Evolutionary conservation across 371 early-diverging fungal genomes (phyloP), one percentile per base, ranked within the genome.

Genomic region (Smittium culicis): DNA sequence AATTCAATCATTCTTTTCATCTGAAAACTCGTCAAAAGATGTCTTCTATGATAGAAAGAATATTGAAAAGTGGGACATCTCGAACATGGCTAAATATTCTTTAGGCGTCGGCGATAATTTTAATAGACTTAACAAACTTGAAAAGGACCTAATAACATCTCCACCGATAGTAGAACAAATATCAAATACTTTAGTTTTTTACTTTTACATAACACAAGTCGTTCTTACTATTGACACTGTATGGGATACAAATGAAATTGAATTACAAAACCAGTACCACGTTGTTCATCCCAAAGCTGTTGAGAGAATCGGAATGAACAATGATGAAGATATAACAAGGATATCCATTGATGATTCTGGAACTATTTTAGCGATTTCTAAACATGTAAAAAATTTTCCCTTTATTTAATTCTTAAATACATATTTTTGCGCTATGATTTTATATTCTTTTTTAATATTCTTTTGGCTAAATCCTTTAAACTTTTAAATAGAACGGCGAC

Each of bases 211-310:
- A 63, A 30, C 63, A n/a, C 31, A 63, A 33, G 63, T 63, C 24
- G 29, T 63, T n/a, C 63, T 63, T 14, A 63, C 63, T 32, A 33
- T 63, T 33, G 63, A 63, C n/a, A 63, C 63, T 31, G 33, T 63
- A 24, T n/a, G n/a, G n/a, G 60, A 59, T 16, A 25, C 5, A 27
- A 32, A 59, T 11, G n/a, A 59, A 14, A 33, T 17, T 31, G 14
- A 32, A n/a, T 2, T 34, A 5, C 11, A n/a, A n/a, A n/a, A 32
- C n/a, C n/a, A n/a, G 5, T 31, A 34, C n/a, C 63, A 63, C 2
- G 24, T n/a, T 2, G 24, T 63, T 5, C n/a, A n/a, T 63, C 24
- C 63, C 20, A 63, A 63, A 35, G 11, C 33, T 27, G 45, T 45
- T 11, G 45, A 45, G 20, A 45, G 45, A 20, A 11, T 45, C 11